A percentile compares a stretch with the other conserved stretches of the same genome.
Evolutionary conservation across 768 basidiomycete species (phyloP).

Genomic region (Stropharia rugosoannulata): DNA sequence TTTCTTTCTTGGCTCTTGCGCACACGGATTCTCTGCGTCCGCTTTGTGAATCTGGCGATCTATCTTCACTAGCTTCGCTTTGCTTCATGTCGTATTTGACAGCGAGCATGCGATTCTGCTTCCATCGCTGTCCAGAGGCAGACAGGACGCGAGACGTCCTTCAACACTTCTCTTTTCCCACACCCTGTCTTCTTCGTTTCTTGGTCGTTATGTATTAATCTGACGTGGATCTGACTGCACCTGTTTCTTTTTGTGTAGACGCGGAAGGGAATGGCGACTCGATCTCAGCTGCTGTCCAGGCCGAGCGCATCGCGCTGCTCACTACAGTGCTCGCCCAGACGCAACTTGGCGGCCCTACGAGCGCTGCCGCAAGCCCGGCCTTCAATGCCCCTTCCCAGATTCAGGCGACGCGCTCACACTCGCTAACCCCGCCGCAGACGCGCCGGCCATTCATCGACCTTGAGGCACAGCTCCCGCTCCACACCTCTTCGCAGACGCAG

Average conservation of each 20-base stretch:
- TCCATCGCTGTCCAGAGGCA: too few relatives aligned
- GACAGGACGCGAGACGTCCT: too few relatives aligned
- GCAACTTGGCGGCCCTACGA: slow-evolving; percentile 25
- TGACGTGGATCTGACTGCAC: slow-evolving; percentile 4
- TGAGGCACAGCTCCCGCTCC: neutral
- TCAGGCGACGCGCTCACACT: slow-evolving; percentile 38
- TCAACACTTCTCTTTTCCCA: slow-evolving; percentile 6
- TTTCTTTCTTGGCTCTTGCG: neutral
- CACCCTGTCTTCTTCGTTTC: slow-evolving; percentile 2
- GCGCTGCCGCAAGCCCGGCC: neutral
- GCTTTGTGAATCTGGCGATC: too few relatives aligned
- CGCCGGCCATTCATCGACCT: slow-evolving; percentile 37
- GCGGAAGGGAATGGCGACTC: slow-evolving; percentile 90
- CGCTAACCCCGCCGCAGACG: slow-evolving; percentile 44
- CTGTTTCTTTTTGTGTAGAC: slow-evolving; percentile 39
- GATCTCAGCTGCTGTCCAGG: slow-evolving; percentile 81
- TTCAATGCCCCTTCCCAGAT: neutral
- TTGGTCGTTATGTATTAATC: neutral
- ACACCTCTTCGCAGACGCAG: slow-evolving; percentile 19
- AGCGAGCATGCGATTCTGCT: too few relatives aligned
- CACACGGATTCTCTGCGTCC: too few relatives aligned
- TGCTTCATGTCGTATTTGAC: too few relatives aligned
- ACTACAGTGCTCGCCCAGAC: slow-evolving; percentile 70
- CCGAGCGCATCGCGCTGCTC: slow-evolving; percentile 79
- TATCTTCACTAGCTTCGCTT: too few relatives aligned